A percentile compares a stretch with the other conserved stretches of the same genome.
Conservation (phyloP, 192 early-diverging fungal species). For the Umbelopsis sp. region DNA sequence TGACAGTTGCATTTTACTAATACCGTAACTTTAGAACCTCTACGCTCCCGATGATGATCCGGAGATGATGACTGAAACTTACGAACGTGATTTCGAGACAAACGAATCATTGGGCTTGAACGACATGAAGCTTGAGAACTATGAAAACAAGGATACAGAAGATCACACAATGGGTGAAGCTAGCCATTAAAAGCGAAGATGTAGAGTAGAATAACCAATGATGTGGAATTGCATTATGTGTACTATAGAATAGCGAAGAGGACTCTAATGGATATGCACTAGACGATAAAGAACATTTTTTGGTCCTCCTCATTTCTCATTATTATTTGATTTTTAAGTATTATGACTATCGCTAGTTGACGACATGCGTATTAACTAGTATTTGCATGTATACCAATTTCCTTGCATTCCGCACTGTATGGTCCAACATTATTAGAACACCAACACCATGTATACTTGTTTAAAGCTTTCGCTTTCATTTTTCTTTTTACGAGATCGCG, state of each 20-base stretch:
- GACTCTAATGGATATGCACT: too few species aligned
- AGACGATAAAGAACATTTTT: too few species aligned
- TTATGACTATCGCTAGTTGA: too few species aligned
- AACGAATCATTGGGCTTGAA: conserved; percentile 90
- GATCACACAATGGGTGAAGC: conserved; percentile 2
- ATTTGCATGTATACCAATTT: too few species aligned
- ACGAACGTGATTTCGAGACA: conserved; percentile 85
- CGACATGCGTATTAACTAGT: too few species aligned
- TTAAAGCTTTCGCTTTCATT: not conserved
- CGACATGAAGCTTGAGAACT: conserved; percentile 80
- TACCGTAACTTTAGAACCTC: conserved; percentile 57
- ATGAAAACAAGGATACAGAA: conserved; percentile 41
- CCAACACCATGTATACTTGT: too few species aligned
- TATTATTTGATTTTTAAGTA: too few species aligned
- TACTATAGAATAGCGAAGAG: too few species aligned
- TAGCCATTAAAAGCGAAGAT: not conserved
- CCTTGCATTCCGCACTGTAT: too few species aligned
- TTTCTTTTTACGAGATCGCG: not conserved
- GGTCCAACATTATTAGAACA: too few species aligned
- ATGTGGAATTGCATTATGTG: too few species aligned
- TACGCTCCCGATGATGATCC: conserved; percentile 95
- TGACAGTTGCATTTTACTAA: conserved; percentile 29
- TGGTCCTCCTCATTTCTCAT: too few species aligned
- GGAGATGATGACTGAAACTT: conserved; percentile 86
- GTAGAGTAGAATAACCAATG: not conserved